phyloP scores from a whole-genome alignment of 1,284 basidiomycete species.

The Termitomyces sp. region DNA sequence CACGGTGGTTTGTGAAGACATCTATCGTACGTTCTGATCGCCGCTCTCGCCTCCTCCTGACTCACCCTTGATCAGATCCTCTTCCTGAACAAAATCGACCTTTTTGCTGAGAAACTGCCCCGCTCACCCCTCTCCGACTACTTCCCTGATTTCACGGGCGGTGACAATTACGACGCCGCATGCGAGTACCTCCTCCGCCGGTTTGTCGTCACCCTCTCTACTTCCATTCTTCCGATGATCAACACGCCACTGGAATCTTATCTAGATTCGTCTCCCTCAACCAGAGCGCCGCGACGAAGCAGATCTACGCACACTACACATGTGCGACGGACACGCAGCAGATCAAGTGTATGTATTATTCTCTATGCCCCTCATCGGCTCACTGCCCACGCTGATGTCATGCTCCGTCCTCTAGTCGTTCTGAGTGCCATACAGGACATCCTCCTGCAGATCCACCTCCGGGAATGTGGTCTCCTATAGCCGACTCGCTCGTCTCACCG shows the following conservation, averaged over 20 bases:
- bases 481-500: no score
- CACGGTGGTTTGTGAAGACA: slow-evolving; percentile 89
- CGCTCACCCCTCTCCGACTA: slow-evolving; percentile 83
- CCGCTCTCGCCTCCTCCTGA: neutral
- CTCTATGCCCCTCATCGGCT: neutral
- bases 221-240: neutral
- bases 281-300: slow-evolving; percentile 82
- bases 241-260: no score
- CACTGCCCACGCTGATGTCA: neutral
- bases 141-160: slow-evolving; percentile 83
- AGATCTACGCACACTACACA: slow-evolving; percentile 87
- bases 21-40: slow-evolving; percentile 62
- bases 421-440: slow-evolving; percentile 81
- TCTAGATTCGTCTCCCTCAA: slow-evolving; percentile 72
- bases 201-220: neutral
- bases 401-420: slow-evolving; percentile 47
- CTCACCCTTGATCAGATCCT: slow-evolving; percentile 49
- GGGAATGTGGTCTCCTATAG: slow-evolving; percentile 81
- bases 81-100: slow-evolving; percentile 95
- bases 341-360: slow-evolving; percentile 66
- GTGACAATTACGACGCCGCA: slow-evolving; percentile 81
- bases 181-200: slow-evolving; percentile 84
- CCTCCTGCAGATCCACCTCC: slow-evolving; percentile 75
- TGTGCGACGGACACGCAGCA: slow-evolving; percentile 89
- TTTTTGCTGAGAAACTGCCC: slow-evolving; percentile 92